Evolutionary conservation across 768 basidiomycete genomes (phyloP).

Genomic region (Rhodosporidiobolus odoratus): DNA sequence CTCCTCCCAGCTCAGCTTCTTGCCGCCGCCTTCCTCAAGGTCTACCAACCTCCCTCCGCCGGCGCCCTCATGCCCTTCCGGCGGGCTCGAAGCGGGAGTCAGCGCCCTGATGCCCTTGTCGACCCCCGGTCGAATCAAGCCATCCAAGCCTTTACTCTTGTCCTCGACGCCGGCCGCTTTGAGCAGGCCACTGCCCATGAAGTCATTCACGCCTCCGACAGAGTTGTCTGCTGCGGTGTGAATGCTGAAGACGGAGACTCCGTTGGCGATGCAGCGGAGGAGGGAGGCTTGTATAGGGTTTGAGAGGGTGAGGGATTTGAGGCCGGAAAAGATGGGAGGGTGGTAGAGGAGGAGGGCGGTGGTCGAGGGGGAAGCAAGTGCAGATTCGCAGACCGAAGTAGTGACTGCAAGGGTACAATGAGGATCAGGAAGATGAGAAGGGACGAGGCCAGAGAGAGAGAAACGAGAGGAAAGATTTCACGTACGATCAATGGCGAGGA

Average conservation of each 20-base stretch:
- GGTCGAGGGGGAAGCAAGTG: conserved; percentile 20
- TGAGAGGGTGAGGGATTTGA: conserved; percentile 68
- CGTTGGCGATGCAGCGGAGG: conserved; percentile 69
- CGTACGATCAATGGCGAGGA: conserved; percentile 31
- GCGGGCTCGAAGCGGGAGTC: neutral
- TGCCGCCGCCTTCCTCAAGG: conserved; percentile 46
- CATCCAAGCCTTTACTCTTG: neutral
- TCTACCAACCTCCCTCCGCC: conserved; percentile 29
- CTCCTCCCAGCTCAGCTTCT: conserved; percentile 53
- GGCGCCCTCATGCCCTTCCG: conserved; percentile 26
- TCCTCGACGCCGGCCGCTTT: neutral
- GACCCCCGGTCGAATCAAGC: conserved; percentile 2
- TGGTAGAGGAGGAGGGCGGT: conserved; percentile 68
- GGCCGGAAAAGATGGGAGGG: conserved; percentile 71
- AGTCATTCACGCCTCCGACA: conserved; percentile 81
- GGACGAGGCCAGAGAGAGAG: neutral
- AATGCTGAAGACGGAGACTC: conserved; percentile 79
- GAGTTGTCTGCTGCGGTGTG: conserved; percentile 85
- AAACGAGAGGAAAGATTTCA: too few species aligned
- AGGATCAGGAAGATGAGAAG: neutral
- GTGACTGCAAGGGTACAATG: conserved; percentile 11
- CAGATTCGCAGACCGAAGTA: conserved; percentile 14
- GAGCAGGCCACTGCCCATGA: conserved; percentile 57
- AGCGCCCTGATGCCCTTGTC: conserved; percentile 14
- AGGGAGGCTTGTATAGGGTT: conserved; percentile 75